Evolutionary conservation across 768 basidiomycete genomes (phyloP).

Genomic region (Leucocoprinus leucothites): DNA sequence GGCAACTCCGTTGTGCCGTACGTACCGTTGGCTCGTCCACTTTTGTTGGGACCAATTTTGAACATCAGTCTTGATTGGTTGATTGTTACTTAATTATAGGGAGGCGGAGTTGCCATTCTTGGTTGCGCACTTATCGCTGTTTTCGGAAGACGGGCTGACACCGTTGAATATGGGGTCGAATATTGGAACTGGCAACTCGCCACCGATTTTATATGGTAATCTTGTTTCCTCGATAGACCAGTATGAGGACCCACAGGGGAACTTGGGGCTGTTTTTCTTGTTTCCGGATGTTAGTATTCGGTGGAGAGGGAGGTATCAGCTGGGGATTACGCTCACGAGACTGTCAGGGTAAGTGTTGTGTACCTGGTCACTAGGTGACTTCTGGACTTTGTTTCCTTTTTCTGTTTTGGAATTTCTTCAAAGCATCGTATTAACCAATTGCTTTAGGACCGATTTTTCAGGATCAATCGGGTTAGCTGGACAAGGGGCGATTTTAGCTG

Average conservation of each 20-base stretch:
- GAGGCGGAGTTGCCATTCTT: conserved; percentile 87
- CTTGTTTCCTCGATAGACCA: conserved; percentile 81
- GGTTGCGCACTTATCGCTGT: conserved; percentile 77
- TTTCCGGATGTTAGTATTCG: conserved; percentile 91
- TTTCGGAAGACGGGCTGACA: conserved; percentile 62
- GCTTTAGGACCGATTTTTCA: conserved; percentile 39
- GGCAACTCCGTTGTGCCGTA: conserved; percentile 79
- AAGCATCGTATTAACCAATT: background rate
- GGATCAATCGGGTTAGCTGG: conserved; percentile 40
- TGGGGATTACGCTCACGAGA: conserved; percentile 70
- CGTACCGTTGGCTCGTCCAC: conserved; percentile 29
- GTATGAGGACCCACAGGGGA: conserved; percentile 77
- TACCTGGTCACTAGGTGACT: background rate
- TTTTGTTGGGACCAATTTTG: background rate
- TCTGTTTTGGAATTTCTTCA: background rate
- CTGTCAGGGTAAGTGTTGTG: conserved; percentile 62
- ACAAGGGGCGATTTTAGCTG: conserved; percentile 65
- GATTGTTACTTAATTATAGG: conserved; percentile 35
- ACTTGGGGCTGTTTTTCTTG: conserved; percentile 80
- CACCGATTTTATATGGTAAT: conserved; percentile 77
- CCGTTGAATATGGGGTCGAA: conserved; percentile 64
- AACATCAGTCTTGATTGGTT: background rate
- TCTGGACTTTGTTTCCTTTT: conserved; percentile 9
- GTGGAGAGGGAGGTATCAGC: conserved; percentile 69
- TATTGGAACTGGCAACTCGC: conserved; percentile 44